Conservation (phyloP, 2,329 filamentous ascomycete species). For the Colletotrichum liaoningense region DNA sequence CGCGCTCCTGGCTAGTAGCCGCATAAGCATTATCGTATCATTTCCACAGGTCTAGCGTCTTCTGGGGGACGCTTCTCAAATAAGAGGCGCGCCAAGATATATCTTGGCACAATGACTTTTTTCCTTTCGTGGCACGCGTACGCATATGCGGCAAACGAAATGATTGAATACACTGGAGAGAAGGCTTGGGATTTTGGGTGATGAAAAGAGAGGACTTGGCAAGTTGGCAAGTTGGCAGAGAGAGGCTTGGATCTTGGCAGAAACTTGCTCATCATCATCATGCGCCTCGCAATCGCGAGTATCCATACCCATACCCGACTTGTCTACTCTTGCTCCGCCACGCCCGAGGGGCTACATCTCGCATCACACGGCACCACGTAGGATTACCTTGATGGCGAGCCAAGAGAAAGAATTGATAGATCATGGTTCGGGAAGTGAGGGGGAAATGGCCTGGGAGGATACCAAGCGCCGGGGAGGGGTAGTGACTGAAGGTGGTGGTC, state of each 20-base stretch:
- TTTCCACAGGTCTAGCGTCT: neutral
- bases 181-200: neutral
- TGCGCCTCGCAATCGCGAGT: neutral
- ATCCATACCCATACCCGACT: neutral
- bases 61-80: neutral
- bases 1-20: neutral
- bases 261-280: neutral
- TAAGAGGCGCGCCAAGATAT: neutral
- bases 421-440: neutral
- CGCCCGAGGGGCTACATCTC: neutral
- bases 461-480: neutral
- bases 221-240: neutral
- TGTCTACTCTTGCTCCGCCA: neutral
- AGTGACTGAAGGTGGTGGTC: neutral
- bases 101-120: neutral
- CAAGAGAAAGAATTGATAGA: neutral
- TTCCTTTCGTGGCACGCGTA: neutral
- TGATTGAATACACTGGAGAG: neutral
- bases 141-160: neutral
- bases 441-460: neutral
- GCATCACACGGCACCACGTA: neutral
- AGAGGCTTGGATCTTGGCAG: conserved; percentile 5
- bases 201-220: neutral
- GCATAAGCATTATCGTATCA: neutral
- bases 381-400: neutral